phyloP scores from a whole-genome alignment of 176 grass and related monocot species.

The Chloris gayana region DNA sequence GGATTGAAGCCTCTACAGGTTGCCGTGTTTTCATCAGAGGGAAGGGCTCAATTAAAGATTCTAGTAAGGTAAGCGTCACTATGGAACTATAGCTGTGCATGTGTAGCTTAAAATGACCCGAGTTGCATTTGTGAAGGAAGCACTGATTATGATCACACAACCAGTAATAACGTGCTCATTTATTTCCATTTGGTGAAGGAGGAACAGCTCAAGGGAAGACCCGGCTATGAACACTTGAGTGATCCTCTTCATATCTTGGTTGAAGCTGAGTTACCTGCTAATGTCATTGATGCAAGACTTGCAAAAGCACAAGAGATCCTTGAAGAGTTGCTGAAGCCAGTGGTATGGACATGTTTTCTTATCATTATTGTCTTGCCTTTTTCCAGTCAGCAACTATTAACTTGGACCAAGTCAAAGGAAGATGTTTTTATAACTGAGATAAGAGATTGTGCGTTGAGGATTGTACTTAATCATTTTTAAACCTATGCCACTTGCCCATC shows the following conservation, averaged over 20 bases:
- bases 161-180: slow-evolving; percentile 24
- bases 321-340: slow-evolving; percentile 91
- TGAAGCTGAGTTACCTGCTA: slow-evolving; percentile 91
- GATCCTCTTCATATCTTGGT: slow-evolving; percentile 96
- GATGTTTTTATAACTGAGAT: background rate
- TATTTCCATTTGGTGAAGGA: slow-evolving; percentile 66
- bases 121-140: slow-evolving; percentile 11
- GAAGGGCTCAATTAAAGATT: slow-evolving; percentile 96
- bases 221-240: slow-evolving; percentile 90
- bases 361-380: background rate
- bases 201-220: slow-evolving; percentile 89
- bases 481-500: background rate
- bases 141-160: background rate
- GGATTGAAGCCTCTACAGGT: slow-evolving; percentile 90
- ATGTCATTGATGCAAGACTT: slow-evolving; percentile 81
- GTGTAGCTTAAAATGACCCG: slow-evolving; percentile 9
- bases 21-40: slow-evolving; percentile 99
- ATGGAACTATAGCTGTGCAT: slow-evolving; percentile 1
- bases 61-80: slow-evolving; percentile 67
- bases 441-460: background rate
- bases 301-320: slow-evolving; percentile 92
- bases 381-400: background rate
- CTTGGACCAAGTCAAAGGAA: background rate
- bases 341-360: slow-evolving; percentile 56
- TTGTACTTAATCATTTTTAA: background rate